These are phyloP conservation scores for Pterocarpus santalinus DNA, from an alignment of 306 rosid genomes.

Conservation along the genomic window DNA sequence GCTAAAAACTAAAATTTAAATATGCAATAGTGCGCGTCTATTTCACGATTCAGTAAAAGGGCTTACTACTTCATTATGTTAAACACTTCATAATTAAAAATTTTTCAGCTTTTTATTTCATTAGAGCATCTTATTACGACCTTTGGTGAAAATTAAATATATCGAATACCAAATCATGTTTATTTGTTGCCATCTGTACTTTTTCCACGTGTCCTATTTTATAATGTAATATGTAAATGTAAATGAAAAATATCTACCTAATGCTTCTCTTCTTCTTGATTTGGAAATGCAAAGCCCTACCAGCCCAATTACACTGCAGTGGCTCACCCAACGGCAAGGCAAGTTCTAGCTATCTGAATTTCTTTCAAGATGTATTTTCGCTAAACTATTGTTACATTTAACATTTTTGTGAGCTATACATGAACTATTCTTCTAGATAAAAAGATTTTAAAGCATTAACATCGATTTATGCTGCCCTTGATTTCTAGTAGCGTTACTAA, in stretches of 20 bases:
- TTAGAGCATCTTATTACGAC: neutral
- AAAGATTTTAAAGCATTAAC: too few species aligned
- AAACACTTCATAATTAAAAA: neutral
- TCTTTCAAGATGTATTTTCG: neutral
- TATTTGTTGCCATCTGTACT: neutral
- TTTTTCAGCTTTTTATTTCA: neutral
- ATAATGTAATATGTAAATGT: neutral
- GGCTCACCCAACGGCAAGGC: neutral
- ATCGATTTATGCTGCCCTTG: too few species aligned
- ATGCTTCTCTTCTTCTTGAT: neutral
- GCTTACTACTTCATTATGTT: too few species aligned
- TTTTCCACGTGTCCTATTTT: neutral
- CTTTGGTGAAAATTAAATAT: neutral
- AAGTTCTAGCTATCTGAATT: slow-evolving; percentile 10
- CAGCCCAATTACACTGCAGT: neutral
- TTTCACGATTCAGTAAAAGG: too few species aligned
- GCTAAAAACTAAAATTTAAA: too few species aligned
- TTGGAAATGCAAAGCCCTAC: slow-evolving; percentile 5
- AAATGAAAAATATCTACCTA: neutral
- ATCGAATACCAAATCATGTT: neutral
- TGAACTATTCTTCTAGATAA: neutral
- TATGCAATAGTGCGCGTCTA: too few species aligned
- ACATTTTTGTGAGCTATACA: neutral
- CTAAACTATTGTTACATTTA: too few species aligned
- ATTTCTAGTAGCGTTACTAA: neutral